Percentiles rank a stretch among this genome's conserved stretches.
These are phyloP conservation scores for Madurella mycetomatis DNA, from an alignment of 2,329 filamentous ascomycete species.

Conservation along the genomic window DNA sequence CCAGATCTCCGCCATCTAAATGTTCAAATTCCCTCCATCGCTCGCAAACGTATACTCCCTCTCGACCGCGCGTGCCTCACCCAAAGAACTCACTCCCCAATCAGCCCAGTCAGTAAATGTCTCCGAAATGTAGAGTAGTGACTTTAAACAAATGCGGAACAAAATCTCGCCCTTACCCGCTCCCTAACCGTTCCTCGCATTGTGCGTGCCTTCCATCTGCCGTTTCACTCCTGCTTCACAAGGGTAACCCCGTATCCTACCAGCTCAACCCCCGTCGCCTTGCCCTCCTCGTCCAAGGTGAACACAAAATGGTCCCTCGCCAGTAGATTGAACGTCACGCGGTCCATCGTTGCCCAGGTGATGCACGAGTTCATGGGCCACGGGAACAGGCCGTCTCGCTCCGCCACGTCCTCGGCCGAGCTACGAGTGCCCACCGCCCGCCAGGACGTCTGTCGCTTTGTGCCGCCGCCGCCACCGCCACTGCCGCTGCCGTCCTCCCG, in stretches of 20 bases:
- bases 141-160: too few species aligned
- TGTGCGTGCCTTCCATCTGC: too few species aligned
- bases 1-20: too few species aligned
- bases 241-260: conserved; percentile 13
- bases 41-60: too few species aligned
- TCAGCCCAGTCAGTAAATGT: too few species aligned
- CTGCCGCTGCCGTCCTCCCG: too few species aligned
- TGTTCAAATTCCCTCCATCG: too few species aligned
- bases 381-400: conserved; percentile 26
- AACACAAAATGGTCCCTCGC: conserved; percentile 32
- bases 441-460: conserved; percentile 30
- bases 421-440: conserved; percentile 30
- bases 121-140: too few species aligned
- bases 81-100: too few species aligned
- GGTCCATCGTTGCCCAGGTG: conserved; percentile 32
- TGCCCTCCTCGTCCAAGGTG: conserved; percentile 3
- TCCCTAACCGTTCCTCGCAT: too few species aligned
- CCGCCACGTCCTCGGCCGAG: conserved; percentile 15
- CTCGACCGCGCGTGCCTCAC: too few species aligned
- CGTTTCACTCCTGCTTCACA: background rate
- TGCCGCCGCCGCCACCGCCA: conserved; percentile 9
- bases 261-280: conserved; percentile 12
- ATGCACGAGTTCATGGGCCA: conserved; percentile 29
- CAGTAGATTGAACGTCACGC: conserved; percentile 31
- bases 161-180: too few species aligned